Percentiles rank a stretch among this genome's conserved stretches.
Evolutionary conservation across 768 basidiomycete genomes (phyloP).

Genomic region (Mycena indigotica): DNA sequence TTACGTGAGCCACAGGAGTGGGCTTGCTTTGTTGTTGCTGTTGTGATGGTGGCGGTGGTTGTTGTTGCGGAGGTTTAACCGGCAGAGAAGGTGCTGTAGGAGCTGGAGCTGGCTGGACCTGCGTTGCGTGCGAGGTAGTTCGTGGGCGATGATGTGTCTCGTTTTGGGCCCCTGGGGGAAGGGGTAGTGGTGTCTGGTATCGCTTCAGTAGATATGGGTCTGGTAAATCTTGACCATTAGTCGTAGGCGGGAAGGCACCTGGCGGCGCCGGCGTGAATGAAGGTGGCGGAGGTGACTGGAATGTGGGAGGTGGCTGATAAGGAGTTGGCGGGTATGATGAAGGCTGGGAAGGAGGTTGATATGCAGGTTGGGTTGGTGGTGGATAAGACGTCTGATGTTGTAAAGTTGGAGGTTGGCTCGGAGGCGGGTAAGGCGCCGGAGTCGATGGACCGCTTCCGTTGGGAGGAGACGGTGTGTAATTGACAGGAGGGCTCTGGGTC

Average conservation of each 20-base stretch:
- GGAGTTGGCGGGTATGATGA: too few relatives aligned
- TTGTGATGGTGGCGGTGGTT: conserved; percentile 9
- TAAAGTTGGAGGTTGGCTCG: neutral
- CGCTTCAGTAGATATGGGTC: conserved; percentile 49
- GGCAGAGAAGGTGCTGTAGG: conserved; percentile 20
- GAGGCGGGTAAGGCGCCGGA: conserved; percentile 7
- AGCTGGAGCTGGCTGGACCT: conserved; percentile 2
- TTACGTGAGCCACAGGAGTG: conserved; percentile 9
- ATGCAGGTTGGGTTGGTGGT: conserved; percentile 11
- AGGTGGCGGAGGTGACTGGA: conserved; percentile 24
- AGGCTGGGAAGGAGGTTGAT: conserved; percentile 5
- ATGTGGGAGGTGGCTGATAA: conserved; percentile 19
- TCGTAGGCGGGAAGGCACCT: conserved; percentile 18
- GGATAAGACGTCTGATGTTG: conserved; percentile 9
- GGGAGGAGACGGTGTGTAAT: neutral
- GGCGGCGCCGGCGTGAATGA: conserved; percentile 16
- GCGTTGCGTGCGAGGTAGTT: conserved; percentile 20
- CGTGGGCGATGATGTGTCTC: conserved; percentile 18
- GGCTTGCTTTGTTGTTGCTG: conserved; percentile 34
- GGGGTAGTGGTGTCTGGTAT: conserved; percentile 57
- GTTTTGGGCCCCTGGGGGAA: conserved; percentile 43
- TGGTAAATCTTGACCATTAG: conserved; percentile 30
- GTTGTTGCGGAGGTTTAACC: neutral
- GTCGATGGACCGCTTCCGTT: conserved; percentile 2
- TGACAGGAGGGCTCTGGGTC: conserved; percentile 11